Conservation (phyloP, 805 yeast genomes). For the Metschnikowia cerradonensis region DNA sequence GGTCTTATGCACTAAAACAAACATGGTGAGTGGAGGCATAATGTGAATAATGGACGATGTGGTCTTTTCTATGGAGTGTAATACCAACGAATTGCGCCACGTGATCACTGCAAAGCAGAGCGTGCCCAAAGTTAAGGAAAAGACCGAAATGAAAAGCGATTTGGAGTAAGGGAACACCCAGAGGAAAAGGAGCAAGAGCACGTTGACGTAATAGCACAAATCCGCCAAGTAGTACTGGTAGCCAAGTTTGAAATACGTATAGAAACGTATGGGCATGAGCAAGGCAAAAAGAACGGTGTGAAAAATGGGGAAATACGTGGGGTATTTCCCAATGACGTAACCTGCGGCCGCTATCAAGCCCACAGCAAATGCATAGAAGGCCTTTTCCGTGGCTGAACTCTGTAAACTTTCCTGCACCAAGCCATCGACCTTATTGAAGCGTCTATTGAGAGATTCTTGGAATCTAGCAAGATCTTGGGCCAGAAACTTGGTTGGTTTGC, state of each 20-base stretch:
- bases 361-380: constrained; percentile 73
- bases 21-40: constrained; percentile 84
- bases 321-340: constrained; percentile 69
- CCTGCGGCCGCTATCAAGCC: constrained; percentile 69
- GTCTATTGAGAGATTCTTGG: constrained; percentile 29
- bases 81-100: constrained; percentile 90
- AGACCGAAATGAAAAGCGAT: constrained; percentile 74
- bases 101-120: constrained; percentile 90
- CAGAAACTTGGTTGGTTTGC: constrained; percentile 6
- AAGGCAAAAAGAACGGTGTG: constrained; percentile 60
- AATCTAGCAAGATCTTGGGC: constrained; percentile 26
- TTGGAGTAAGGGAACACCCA: constrained; percentile 81
- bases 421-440: constrained; percentile 34
- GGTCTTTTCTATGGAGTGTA: constrained; percentile 88
- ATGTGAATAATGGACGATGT: constrained; percentile 89
- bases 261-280: constrained; percentile 79
- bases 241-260: constrained; percentile 73
- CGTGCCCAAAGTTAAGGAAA: constrained; percentile 85
- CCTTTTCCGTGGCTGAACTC: constrained; percentile 54
- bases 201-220: constrained; percentile 86
- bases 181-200: constrained; percentile 60
- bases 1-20: constrained; percentile 80
- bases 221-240: constrained; percentile 90
- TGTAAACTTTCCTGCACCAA: constrained; percentile 32
- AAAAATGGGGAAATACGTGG: constrained; percentile 69